A percentile compares a stretch with the other conserved stretches of the same genome.
Evolutionary conservation across 1,139 yeast genomes (phyloP).

Genomic region (Lodderomyces jiufengensis): DNA sequence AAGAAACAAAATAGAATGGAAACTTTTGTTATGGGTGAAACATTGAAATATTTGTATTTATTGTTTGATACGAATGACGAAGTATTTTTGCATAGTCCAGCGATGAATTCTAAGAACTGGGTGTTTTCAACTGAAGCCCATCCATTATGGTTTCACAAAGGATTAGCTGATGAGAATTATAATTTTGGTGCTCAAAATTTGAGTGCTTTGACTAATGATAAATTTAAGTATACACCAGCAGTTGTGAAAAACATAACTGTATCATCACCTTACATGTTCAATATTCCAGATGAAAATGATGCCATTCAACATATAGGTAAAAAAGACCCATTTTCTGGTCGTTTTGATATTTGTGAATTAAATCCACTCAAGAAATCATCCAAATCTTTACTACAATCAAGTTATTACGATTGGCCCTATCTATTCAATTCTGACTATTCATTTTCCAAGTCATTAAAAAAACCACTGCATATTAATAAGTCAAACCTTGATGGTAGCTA

Average conservation of each 20-base stretch:
- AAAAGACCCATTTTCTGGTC: conserved; percentile 19
- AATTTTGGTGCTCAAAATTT: conserved; percentile 1
- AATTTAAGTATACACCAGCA: conserved; percentile 1
- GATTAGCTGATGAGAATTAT: conserved; percentile 6
- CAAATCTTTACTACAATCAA: conserved; percentile 23
- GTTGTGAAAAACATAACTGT: conserved; percentile 19
- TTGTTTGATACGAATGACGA: conserved; percentile 69
- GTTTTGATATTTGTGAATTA: conserved; percentile 31
- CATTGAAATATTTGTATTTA: conserved; percentile 77
- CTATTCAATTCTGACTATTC: conserved; percentile 40
- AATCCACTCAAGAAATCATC: conserved; percentile 21
- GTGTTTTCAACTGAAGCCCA: conserved; percentile 93
- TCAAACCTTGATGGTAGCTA: conserved; percentile 23
- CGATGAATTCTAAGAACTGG: conserved; percentile 47
- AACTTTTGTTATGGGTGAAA: conserved; percentile 83
- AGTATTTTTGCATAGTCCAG: conserved; percentile 37
- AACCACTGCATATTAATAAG: conserved; percentile 31
- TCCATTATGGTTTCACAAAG: conserved; percentile 66
- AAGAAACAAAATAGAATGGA: conserved; percentile 79
- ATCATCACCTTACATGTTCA: conserved; percentile 13
- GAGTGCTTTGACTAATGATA: conserved; percentile 1
- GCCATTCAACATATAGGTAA: conserved; percentile 13
- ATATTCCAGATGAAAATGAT: conserved; percentile 14
- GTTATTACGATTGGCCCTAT: conserved; percentile 33
- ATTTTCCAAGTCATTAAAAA: conserved; percentile 29